Evolutionary conservation across 176 grass and related monocot species (phyloP).

Genomic region (Oryza officinalis): DNA sequence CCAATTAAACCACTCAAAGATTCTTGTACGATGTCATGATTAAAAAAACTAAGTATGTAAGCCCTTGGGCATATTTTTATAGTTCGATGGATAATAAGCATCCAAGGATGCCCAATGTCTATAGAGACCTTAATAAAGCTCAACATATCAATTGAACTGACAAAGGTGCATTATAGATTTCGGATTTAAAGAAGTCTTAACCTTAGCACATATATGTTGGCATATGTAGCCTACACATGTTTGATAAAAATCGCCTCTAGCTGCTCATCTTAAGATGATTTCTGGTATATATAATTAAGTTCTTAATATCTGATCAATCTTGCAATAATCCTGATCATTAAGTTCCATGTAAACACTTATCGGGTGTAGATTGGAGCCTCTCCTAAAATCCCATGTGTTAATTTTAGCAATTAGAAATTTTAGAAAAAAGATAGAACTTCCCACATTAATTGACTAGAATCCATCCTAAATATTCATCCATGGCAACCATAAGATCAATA

Average conservation of each 20-base stretch:
- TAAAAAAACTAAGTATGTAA: background rate
- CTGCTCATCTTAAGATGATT: background rate
- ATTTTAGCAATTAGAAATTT: too few relatives aligned
- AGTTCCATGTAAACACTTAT: too few relatives aligned
- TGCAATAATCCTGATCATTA: too few relatives aligned
- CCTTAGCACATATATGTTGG: background rate
- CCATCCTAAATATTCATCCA: too few relatives aligned
- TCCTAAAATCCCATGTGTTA: too few relatives aligned
- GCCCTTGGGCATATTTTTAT: background rate
- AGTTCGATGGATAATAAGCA: background rate
- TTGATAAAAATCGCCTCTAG: background rate
- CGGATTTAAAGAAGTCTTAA: background rate
- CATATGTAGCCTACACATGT: background rate
- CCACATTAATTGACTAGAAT: too few relatives aligned
- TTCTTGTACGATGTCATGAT: background rate
- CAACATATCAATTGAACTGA: background rate
- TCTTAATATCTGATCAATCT: too few relatives aligned
- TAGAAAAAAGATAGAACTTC: too few relatives aligned
- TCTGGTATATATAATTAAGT: background rate
- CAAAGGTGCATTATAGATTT: background rate
- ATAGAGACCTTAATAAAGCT: background rate
- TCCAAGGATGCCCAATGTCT: background rate
- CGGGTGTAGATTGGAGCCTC: too few relatives aligned
- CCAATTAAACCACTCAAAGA: background rate
- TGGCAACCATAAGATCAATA: too few relatives aligned